Evolutionary conservation across 805 yeast species (phyloP), one percentile per base, ranked within the genome.

Genomic region (Monosporozyma aerobia): DNA sequence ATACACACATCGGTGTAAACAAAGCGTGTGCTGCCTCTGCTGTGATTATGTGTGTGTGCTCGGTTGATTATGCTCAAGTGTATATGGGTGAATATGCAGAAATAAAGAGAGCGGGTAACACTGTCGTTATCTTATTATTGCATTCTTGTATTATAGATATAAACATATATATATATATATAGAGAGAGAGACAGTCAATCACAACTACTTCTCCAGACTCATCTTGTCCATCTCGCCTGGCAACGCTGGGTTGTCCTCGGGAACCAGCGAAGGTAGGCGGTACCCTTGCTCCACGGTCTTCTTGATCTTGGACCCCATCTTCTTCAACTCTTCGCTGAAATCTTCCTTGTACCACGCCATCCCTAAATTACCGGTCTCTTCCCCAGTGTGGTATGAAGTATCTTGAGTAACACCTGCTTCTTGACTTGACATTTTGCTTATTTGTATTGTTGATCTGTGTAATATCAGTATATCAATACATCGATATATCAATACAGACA

Each of bases 291-390:
- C 71, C 2, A 84, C 80, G 1, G 85, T 73, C 59, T 82, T 80
- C 58, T 89, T 75, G 56, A 84, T 77, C 58, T 87, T 74, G 86
- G 81, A 82, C 0, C 88, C 88, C 13, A 83, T 60, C 2, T 81
- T 74, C 44, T 81, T 74, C 22, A 83, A 72, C 23, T 70, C 62
- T 49, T 59, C 58, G 56, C 65, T 69, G 54, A 64, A 45, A 66
- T 56, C 55, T 51, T 63, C 65, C 41, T 47, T 40, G 30, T 33
- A 32, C 43, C 43, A 49, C 8, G 47, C 47, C 37, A 43, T 29
- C 16, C 40, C 47, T n/a, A 49, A 35, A 35, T 44, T 44, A 33
- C 51, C 51, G 3, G 39, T 16, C 25, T 47, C 50, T 1, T 37
- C 44, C 7, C 40, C 50, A 6, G 44, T 35, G n/a, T 47, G 50